Conservation (phyloP, 2,329 filamentous ascomycete genomes). For the Dendrostoma leiphaemia region DNA sequence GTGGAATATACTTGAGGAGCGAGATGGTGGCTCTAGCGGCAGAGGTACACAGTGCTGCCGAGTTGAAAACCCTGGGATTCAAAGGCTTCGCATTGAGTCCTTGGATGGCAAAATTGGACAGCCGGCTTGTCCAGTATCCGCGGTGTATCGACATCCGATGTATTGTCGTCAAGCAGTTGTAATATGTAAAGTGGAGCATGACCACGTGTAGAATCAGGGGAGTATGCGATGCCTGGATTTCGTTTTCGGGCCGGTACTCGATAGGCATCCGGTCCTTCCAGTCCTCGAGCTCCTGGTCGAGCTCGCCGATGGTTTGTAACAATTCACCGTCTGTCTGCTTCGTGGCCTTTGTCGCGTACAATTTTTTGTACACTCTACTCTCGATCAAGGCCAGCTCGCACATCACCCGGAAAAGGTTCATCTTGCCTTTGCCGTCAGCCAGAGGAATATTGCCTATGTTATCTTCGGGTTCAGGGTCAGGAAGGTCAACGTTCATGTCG, state of each 20-base stretch:
- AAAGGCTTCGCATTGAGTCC: conserved; percentile 86
- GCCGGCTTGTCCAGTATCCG: conserved; percentile 93
- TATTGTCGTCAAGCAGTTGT: conserved; percentile 96
- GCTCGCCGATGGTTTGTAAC: conserved; percentile 90
- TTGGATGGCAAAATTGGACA: conserved; percentile 94
- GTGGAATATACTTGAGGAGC: conserved; percentile 91
- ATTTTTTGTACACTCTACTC: conserved; percentile 86
- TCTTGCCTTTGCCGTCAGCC: conserved; percentile 82
- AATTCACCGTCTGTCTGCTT: conserved; percentile 91
- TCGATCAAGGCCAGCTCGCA: conserved; percentile 90
- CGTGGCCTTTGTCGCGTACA: conserved; percentile 90
- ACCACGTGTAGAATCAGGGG: conserved; percentile 93
- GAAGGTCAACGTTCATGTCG: conserved; percentile 92
- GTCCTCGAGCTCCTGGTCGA: conserved; percentile 84
- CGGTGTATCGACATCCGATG: conserved; percentile 98
- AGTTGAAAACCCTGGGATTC: conserved; percentile 93
- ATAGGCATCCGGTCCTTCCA: conserved; percentile 97
- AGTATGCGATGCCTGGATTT: conserved; percentile 90
- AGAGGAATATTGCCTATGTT: conserved; percentile 94
- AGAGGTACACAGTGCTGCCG: conserved; percentile 86
- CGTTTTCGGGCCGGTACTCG: conserved; percentile 94
- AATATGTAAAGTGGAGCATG: conserved; percentile 93
- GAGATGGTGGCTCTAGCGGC: conserved; percentile 92
- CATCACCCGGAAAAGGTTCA: conserved; percentile 93
- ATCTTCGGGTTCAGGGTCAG: conserved; percentile 84